Evolutionary conservation across 108 stramenopile genomes (phyloP), one percentile per base, ranked within the genome.

Genomic region (Chaetoceros muelleri): DNA sequence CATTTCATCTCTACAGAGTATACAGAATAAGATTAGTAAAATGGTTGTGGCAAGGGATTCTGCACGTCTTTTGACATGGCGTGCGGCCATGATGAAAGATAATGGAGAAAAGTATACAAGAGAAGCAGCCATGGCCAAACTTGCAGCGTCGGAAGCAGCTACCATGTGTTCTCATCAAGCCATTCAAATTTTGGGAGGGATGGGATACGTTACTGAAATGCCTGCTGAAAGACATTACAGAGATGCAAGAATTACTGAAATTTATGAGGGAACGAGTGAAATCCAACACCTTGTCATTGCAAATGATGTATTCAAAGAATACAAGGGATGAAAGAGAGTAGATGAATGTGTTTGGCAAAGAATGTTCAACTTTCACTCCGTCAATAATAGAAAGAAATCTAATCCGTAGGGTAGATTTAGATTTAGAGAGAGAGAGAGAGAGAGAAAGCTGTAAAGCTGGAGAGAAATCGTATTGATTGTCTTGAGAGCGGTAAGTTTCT

Each of bases 171-270:
- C 85, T 51, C 95, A 96, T 60, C 89, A 93, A 62, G 90, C 95
- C 0, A 96, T 96, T 67, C 93, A 96, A 71, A 87, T 96, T 26
- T 70, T 96, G 34, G 95, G 95, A 7, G 94, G 90, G 7, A 93
- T 93, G 90, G 96, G 96, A 7, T 98, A 96, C 64, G 97, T 98
- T 16, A 82, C 74, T 0, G 97, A 98, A 25, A 96, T 98, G 95
- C 97, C 97, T 19, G 97, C 95, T 7, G 97, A 98, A 55, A 75
- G 97, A 44, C 81, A 95, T 65, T 98, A 98, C 62, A 76, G 97
- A 23, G 97, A 98, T 70, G 97, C 97, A 28, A 66, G 97, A 47
- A 98, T 98, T 61, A 98, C 97, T 3, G 97, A 98, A 62, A 98
- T 98, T 61, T 98, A 98, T 63, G 97, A 98, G 63, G 97, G 95